phyloP scores from a whole-genome alignment of 345 rosid genomes.

The Laguncularia racemosa region DNA sequence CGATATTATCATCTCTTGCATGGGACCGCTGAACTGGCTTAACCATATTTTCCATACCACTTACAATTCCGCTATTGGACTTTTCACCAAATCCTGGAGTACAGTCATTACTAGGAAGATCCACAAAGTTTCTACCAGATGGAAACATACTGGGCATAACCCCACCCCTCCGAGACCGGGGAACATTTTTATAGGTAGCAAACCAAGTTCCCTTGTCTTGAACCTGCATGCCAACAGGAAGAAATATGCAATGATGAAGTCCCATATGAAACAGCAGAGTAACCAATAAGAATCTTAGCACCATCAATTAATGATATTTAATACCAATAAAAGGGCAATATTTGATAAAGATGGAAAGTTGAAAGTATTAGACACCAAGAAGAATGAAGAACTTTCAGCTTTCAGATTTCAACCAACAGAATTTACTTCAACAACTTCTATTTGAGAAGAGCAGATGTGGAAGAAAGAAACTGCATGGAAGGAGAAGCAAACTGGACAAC shows the following conservation, averaged over 20 bases:
- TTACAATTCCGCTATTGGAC: constrained; percentile 20
- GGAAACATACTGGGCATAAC: constrained; percentile 79
- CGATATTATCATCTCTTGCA: constrained; percentile 24
- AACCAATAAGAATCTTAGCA: too few relatives aligned
- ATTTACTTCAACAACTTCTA: too few relatives aligned
- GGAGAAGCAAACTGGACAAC: too few relatives aligned
- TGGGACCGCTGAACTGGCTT: constrained; percentile 16
- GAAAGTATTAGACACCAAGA: too few relatives aligned
- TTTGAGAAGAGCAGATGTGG: too few relatives aligned
- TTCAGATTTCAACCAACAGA: too few relatives aligned
- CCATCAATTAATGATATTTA: too few relatives aligned
- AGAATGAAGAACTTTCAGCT: too few relatives aligned
- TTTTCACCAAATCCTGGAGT: neutral
- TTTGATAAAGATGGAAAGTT: too few relatives aligned
- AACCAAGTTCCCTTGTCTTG: constrained; percentile 68
- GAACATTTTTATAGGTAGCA: constrained; percentile 59
- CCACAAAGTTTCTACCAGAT: constrained; percentile 36
- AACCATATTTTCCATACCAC: constrained; percentile 21
- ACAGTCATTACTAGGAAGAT: constrained; percentile 12
- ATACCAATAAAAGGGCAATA: too few relatives aligned
- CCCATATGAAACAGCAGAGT: too few relatives aligned
- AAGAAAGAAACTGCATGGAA: too few relatives aligned
- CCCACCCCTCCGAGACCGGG: constrained; percentile 39
- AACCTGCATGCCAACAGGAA: constrained; percentile 34
- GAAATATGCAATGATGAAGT: neutral